Base-by-base conservation (phyloP, 768 basidiomycete species). In the Crucibulum laeve region DNA sequence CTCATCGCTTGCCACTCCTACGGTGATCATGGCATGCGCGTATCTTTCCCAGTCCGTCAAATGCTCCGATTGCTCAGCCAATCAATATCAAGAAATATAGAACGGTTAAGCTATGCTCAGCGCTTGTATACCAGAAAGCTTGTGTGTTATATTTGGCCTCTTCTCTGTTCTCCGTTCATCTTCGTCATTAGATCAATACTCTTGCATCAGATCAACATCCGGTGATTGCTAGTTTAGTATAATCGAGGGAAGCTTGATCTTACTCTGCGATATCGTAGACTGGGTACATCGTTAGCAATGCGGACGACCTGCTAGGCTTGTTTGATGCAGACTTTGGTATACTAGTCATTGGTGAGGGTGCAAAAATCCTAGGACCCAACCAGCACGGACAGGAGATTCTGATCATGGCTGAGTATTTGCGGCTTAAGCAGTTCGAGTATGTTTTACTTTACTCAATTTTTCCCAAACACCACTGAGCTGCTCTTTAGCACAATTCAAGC, bases 31-130 rank as follows among this genome's bases (percentile, higher is more conserved):
- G 87, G 89, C n/a, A 87, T 88, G 80, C 77, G 90, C 7, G 86
- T 91, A 4, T 87, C 88, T 1, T 90, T 91, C 64, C 85, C 86
- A 3, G 82, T 90, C 4, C 76, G 88, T 18, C 87, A 90, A 58
- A 87, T 91, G 74, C 73, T 91, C 38, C 76, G 85, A 15, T 74
- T 91, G 6, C 67, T 91, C 37, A 84, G 83, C 52, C 87, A 90
- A 57, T 79, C 85, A 2, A 84, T 91, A 47, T 87, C 84, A 24
- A 73, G 82, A 39, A 88, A 89, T 54, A 79, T 91, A 40, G 89
- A 91, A 57, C 70, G 88, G 8, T 59, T 91, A 49, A 83, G 80
- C 56, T 90, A 88, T 58, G 84, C 87, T 1, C 79, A 83, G 46
- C 69, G 87, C 3, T 61, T 91, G 28, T 80, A 84, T 45, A 85